Percentiles rank a stretch among this genome's conserved stretches.
Conservation (phyloP, 306 rosid genomes). For the Trifolium fragiferum region DNA sequence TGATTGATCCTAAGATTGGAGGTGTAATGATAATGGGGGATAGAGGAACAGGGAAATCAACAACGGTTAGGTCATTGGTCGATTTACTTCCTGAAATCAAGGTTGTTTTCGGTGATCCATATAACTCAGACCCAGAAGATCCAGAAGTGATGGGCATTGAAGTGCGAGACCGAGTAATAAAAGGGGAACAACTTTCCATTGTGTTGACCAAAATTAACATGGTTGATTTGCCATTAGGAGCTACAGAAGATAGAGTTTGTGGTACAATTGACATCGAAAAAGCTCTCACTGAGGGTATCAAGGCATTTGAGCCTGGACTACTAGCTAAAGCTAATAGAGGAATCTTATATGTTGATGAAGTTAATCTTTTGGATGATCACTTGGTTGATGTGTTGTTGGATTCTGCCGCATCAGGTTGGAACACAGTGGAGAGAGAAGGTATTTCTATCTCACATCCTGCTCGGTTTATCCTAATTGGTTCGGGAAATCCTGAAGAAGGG, state of each 20-base stretch:
- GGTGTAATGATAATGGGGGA: conserved; percentile 99
- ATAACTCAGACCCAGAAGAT: conserved; percentile 92
- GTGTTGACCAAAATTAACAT: conserved; percentile 78
- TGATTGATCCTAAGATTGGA: conserved; percentile 93
- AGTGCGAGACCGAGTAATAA: conserved; percentile 67
- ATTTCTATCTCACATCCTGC: conserved; percentile 96
- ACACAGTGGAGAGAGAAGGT: conserved; percentile 98
- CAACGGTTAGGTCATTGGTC: conserved; percentile 82
- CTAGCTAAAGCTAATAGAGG: conserved; percentile 97
- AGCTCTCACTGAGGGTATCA: conserved; percentile 93
- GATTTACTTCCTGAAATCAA: conserved; percentile 92
- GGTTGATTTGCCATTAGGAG: conserved; percentile 97
- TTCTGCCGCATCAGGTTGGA: conserved; percentile 99
- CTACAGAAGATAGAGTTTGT: conserved; percentile 94
- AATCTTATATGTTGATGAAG: conserved; percentile 93
- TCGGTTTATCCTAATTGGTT: conserved; percentile 87
- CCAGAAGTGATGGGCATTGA: conserved; percentile 91
- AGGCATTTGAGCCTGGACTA: conserved; percentile 95
- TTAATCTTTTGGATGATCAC: conserved; percentile 94
- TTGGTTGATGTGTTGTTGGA: conserved; percentile 91
- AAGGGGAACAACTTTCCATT: conserved; percentile 72
- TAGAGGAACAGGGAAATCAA: conserved; percentile 93
- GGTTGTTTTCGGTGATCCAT: conserved; percentile 89
- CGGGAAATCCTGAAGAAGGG: conserved; percentile 98
- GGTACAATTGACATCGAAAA: conserved; percentile 97